phyloP scores from a whole-genome alignment of 768 basidiomycete genomes.

The Podaxis mareebaensis region DNA sequence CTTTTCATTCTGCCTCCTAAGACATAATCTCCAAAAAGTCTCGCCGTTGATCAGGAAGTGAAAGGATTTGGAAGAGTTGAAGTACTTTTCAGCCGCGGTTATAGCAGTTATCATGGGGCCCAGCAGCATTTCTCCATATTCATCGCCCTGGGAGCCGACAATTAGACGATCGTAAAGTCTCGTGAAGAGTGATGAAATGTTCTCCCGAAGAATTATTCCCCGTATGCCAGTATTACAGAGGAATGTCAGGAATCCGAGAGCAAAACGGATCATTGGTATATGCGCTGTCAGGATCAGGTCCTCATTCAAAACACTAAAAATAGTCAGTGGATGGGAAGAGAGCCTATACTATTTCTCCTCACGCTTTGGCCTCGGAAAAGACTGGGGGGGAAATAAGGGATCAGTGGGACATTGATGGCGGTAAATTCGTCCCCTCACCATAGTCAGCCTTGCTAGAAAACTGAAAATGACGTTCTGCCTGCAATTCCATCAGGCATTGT shows the following conservation, averaged over 20 bases:
- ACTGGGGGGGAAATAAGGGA: neutral
- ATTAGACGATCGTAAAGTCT: neutral
- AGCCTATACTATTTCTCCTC: neutral
- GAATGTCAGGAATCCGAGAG: slow-evolving; percentile 13
- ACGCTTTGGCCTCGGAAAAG: slow-evolving; percentile 7
- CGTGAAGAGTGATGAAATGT: slow-evolving; percentile 11
- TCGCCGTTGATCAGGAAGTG: neutral
- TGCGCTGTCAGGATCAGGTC: neutral
- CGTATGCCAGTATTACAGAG: slow-evolving; percentile 7
- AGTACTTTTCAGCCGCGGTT: slow-evolving; percentile 8
- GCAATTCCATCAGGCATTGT: slow-evolving; percentile 9
- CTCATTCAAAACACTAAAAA: slow-evolving; percentile 1
- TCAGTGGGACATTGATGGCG: neutral
- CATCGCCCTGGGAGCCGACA: neutral
- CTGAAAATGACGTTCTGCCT: neutral
- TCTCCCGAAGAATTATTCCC: slow-evolving; percentile 16
- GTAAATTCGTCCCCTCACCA: neutral
- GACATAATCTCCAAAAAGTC: slow-evolving; percentile 7
- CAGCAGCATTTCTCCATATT: slow-evolving; percentile 3
- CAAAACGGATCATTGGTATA: slow-evolving; percentile 12
- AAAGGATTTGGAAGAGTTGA: slow-evolving; percentile 1
- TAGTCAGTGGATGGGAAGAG: neutral
- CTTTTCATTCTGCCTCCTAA: neutral
- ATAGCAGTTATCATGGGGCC: slow-evolving; percentile 9
- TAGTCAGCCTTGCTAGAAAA: slow-evolving; percentile 7